These are phyloP conservation scores for Hypoxylon sp. DNA, from an alignment of 2,329 filamentous ascomycete species.

Conservation along the genomic window DNA sequence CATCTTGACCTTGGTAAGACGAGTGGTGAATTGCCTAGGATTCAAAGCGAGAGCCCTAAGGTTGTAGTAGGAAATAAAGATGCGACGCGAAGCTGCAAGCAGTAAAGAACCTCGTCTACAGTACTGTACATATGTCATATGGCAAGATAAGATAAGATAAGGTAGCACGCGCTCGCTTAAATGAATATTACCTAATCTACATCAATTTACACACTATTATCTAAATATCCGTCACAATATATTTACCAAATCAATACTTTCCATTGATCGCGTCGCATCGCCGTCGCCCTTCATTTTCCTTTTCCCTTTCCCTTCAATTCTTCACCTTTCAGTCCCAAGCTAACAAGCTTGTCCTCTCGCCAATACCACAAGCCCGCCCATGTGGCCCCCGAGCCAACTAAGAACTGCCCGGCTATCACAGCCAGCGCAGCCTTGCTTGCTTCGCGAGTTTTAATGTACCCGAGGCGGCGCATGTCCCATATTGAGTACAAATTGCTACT, in stretches of 20 bases:
- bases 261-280: neutral
- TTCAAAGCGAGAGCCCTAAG: neutral
- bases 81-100: slow-evolving; percentile 5
- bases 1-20: slow-evolving; percentile 65
- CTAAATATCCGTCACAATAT: neutral
- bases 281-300: neutral
- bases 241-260: neutral
- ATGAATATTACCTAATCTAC: neutral
- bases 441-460: slow-evolving; percentile 42
- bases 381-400: slow-evolving; percentile 46
- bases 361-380: slow-evolving; percentile 49
- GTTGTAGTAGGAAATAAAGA: neutral
- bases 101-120: neutral
- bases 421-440: slow-evolving; percentile 13
- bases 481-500: slow-evolving; percentile 41
- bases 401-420: slow-evolving; percentile 26
- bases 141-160: neutral
- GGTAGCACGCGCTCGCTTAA: neutral
- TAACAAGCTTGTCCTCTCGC: slow-evolving; percentile 40
- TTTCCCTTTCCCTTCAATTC: neutral
- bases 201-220: neutral
- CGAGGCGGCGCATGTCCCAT: slow-evolving; percentile 46
- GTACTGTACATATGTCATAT: neutral
- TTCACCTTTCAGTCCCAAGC: neutral
- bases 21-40: neutral